Base-by-base conservation (phyloP, 1,284 basidiomycete species). In the Calocybe gambosa region DNA sequence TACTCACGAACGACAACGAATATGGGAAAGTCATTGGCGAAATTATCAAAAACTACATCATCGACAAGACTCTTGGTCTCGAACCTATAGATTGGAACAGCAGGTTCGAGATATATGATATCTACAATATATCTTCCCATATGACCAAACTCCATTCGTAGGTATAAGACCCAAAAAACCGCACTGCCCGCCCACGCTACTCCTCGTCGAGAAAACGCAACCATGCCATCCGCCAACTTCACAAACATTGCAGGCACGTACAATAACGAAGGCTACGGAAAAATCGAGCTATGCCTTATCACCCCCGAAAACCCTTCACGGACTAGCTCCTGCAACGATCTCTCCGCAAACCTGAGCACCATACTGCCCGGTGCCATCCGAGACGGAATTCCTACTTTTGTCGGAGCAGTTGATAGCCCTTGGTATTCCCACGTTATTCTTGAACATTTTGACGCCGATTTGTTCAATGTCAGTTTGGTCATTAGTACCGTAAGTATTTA, bases 1-100 rank as follows among this genome's bases (percentile, higher is more conserved):
- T 62, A 2, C 58, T 70, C 2, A 56, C 60, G 9, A 71, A 71
- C 46, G 64, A 66, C 45, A 50, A 53, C 35, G 59, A 62, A 21
- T 56, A 52, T 7, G 47, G 54, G 5, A 52, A 50, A 6, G 51
- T 59, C 20, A 43, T 56, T 10, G 40, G 25, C 5, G 53, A 55
- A 5, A 52, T 55, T 31, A 55, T 61, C 20, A 61, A 58, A 39
- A 53, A 47, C 28, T 39, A 45, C 5, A 48, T 61, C 20, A 47
- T 59, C 18, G 58, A 61, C 40, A 34, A 42, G 12, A 40, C 55
- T n/a, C 52, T 61, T 15, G 55, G 54, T 1, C 40, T 61, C 12
- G 43, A 58, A n/a, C 52, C 50, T 5, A 50, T 57, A 5, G 56
- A 58, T 43, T 61, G 59, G 59, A 50, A 42, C 33, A 47, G 21